Evolutionary conservation across 1,139 yeast genomes (phyloP).

Genomic region (Scheffersomyces stambukii): DNA sequence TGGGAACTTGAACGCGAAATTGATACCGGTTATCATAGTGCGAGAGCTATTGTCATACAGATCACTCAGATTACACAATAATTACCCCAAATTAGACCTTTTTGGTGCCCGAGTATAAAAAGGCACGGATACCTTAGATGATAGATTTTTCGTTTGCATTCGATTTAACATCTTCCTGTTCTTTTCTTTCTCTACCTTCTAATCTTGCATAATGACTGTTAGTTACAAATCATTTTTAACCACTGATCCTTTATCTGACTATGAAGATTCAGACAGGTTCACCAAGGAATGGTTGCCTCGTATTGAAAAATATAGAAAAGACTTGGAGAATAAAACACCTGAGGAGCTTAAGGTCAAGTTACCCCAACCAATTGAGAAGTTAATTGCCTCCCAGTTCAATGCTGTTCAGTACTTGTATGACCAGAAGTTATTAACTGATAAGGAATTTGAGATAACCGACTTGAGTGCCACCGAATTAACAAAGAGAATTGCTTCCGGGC

Average conservation of each 20-base stretch:
- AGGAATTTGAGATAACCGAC: conserved; percentile 48
- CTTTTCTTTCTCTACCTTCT: too few species aligned
- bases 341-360: conserved; percentile 39
- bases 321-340: conserved; percentile 35
- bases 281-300: conserved; percentile 42
- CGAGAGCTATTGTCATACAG: too few species aligned
- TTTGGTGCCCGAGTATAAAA: too few species aligned
- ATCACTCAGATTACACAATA: too few species aligned
- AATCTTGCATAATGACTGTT: conserved; percentile 2
- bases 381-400: conserved; percentile 41
- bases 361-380: conserved; percentile 37
- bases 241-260: conserved; percentile 28
- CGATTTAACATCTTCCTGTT: too few species aligned
- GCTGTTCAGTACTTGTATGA: conserved; percentile 41
- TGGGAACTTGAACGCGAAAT: too few species aligned
- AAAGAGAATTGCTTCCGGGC: conserved; percentile 28
- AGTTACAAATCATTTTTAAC: neutral
- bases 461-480: conserved; percentile 34
- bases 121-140: too few species aligned
- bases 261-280: conserved; percentile 35
- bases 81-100: too few species aligned
- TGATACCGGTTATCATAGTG: too few species aligned
- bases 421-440: conserved; percentile 37
- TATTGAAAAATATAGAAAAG: conserved; percentile 45
- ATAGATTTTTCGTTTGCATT: too few species aligned